A percentile compares a stretch with the other conserved stretches of the same genome.
phyloP scores from a whole-genome alignment of 2,329 filamentous ascomycete species.

The Alternaria gaisen region DNA sequence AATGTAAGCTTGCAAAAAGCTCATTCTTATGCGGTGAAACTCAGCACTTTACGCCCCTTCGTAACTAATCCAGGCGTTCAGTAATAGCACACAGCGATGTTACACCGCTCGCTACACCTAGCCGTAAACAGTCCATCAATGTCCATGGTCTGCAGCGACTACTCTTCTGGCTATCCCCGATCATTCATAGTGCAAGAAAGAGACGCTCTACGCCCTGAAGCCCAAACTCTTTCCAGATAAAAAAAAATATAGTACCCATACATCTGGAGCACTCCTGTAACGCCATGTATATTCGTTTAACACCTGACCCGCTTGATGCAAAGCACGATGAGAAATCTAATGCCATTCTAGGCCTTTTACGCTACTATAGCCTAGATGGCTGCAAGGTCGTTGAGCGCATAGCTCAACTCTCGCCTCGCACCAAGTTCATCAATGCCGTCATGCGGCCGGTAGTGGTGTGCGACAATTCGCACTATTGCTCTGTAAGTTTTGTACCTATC shows the following conservation, averaged over 20 bases:
- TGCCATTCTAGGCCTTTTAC: background rate
- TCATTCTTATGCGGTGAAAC: background rate
- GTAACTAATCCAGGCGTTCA: background rate
- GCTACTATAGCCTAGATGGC: conserved; percentile 19
- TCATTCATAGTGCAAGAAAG: background rate
- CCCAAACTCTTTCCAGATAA: background rate
- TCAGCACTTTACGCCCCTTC: background rate
- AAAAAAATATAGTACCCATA: background rate
- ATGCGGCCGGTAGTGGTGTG: conserved; percentile 56
- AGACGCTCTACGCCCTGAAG: background rate
- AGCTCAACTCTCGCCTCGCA: conserved; percentile 53
- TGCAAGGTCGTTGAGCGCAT: conserved; percentile 51
- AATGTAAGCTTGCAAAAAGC: background rate
- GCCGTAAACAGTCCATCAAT: background rate
- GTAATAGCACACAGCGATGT: background rate
- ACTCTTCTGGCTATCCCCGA: background rate
- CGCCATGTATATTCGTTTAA: background rate
- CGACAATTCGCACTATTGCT: conserved; percentile 53
- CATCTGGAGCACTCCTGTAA: background rate
- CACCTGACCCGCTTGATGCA: conserved; percentile 4
- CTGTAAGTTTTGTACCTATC: conserved; percentile 58
- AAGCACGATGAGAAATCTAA: background rate
- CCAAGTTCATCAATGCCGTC: conserved; percentile 53
- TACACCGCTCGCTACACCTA: conserved; percentile 14
- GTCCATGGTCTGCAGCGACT: background rate